A percentile compares a stretch with the other conserved stretches of the same genome.
Conservation (phyloP, 139 green algal species). For the Micractinium sp. region DNA sequence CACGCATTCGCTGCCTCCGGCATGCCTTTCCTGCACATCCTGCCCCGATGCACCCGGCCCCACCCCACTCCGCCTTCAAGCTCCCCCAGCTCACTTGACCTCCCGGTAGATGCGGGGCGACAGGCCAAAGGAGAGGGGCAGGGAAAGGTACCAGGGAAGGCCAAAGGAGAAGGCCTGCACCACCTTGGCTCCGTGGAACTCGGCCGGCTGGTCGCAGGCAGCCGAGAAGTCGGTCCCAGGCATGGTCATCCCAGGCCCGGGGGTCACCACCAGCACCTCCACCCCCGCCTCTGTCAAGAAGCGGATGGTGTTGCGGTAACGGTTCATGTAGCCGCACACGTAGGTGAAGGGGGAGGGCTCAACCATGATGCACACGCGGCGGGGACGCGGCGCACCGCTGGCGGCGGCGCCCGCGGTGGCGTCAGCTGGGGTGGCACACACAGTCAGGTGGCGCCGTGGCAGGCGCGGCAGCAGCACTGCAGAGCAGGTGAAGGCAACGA, state of each 20-base stretch:
- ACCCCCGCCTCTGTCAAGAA: conserved; percentile 45
- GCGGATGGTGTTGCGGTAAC: conserved; percentile 48
- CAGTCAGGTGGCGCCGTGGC: neutral
- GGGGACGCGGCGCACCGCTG: neutral
- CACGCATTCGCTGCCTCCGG: neutral
- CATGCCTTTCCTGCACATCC: neutral
- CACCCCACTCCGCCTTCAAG: neutral
- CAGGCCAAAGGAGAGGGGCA: conserved; percentile 56
- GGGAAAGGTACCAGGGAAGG: conserved; percentile 54
- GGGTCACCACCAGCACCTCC: conserved; percentile 49
- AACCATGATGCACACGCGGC: conserved; percentile 50
- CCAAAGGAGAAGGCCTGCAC: conserved; percentile 47
- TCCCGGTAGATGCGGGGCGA: conserved; percentile 63
- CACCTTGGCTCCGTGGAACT: conserved; percentile 42
- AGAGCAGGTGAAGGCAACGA: neutral
- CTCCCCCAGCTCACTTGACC: conserved; percentile 39
- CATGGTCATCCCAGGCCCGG: conserved; percentile 36
- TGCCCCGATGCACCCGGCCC: neutral
- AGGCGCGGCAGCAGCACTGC: conserved; percentile 12
- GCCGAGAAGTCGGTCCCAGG: conserved; percentile 46
- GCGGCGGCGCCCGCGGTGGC: neutral
- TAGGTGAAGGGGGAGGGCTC: conserved; percentile 53
- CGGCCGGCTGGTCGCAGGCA: conserved; percentile 41
- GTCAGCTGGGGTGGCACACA: neutral
- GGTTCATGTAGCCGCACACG: conserved; percentile 57